These are phyloP conservation scores for Benincasa hispida DNA, from an alignment of 306 rosid species.

Conservation along the genomic window DNA sequence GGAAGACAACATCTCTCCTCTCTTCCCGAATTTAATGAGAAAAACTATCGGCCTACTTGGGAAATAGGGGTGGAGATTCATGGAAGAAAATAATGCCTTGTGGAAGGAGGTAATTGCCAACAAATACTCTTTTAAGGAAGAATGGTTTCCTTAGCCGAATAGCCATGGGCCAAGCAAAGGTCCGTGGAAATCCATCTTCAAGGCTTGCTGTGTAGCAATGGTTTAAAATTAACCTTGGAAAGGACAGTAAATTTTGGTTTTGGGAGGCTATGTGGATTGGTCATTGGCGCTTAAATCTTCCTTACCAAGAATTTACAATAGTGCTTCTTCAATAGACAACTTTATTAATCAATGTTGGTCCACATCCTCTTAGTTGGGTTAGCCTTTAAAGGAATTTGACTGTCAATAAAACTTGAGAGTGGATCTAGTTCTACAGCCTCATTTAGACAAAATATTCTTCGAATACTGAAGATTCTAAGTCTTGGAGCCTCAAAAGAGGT, in stretches of 20 bases:
- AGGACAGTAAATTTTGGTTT: background rate
- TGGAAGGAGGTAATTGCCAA: background rate
- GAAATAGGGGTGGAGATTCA: background rate
- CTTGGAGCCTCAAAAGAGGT: background rate
- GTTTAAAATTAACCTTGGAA: background rate
- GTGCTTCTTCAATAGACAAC: background rate
- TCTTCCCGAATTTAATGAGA: too few relatives aligned
- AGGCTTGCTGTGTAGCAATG: background rate
- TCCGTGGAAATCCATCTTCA: background rate
- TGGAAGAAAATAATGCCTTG: background rate
- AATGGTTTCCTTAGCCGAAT: background rate
- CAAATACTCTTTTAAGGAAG: background rate
- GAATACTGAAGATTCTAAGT: background rate
- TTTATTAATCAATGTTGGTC: background rate
- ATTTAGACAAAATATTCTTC: background rate
- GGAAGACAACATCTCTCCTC: too few relatives aligned
- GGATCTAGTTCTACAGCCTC: background rate
- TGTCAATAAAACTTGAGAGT: background rate
- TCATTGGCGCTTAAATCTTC: background rate
- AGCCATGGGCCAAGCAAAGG: background rate
- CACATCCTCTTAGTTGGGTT: background rate
- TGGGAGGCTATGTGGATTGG: background rate
- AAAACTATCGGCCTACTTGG: background rate
- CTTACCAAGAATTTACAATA: background rate
- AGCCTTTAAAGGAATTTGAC: background rate